These are phyloP conservation scores for Dianthus caryophyllus DNA, from an alignment of 148 eudicot species.

Conservation along the genomic window DNA sequence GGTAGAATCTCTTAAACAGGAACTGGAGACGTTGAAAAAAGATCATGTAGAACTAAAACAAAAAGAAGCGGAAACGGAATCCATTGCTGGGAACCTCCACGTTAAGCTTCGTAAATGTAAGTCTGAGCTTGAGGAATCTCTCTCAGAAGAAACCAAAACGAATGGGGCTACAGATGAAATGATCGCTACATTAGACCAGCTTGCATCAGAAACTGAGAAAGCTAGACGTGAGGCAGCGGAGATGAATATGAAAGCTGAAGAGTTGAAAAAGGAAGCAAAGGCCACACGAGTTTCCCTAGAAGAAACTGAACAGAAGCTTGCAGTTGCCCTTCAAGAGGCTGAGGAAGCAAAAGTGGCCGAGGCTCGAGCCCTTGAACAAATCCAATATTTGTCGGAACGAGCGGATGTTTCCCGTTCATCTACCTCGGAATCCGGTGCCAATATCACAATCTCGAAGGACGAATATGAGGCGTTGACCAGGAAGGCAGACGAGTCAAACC, in stretches of 20 bases:
- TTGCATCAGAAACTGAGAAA: slow-evolving; percentile 46
- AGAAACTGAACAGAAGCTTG: slow-evolving; percentile 58
- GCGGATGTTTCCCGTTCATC: slow-evolving; percentile 63
- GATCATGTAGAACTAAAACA: slow-evolving; percentile 67
- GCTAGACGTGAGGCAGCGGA: slow-evolving; percentile 53
- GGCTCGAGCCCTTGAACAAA: slow-evolving; percentile 44
- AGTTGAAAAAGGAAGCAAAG: slow-evolving; percentile 57
- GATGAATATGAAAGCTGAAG: slow-evolving; percentile 51
- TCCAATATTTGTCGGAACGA: slow-evolving; percentile 50
- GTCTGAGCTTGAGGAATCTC: slow-evolving; percentile 59
- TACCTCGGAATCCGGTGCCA: slow-evolving; percentile 55
- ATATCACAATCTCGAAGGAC: slow-evolving; percentile 61
- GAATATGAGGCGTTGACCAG: slow-evolving; percentile 63
- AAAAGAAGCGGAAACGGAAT: slow-evolving; percentile 72
- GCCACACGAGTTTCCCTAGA: slow-evolving; percentile 39
- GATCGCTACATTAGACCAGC: slow-evolving; percentile 49
- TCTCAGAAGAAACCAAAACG: slow-evolving; percentile 53
- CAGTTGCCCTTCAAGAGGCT: slow-evolving; percentile 53
- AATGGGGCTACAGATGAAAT: slow-evolving; percentile 56
- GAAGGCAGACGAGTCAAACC: slow-evolving; percentile 70
- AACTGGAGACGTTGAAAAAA: slow-evolving; percentile 55
- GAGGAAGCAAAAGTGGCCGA: slow-evolving; percentile 75
- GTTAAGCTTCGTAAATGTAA: slow-evolving; percentile 67
- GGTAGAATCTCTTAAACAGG: slow-evolving; percentile 59
- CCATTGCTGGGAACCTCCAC: slow-evolving; percentile 66